These are phyloP conservation scores for Podaxis sp. DNA, from an alignment of 768 basidiomycete genomes.

Conservation along the genomic window DNA sequence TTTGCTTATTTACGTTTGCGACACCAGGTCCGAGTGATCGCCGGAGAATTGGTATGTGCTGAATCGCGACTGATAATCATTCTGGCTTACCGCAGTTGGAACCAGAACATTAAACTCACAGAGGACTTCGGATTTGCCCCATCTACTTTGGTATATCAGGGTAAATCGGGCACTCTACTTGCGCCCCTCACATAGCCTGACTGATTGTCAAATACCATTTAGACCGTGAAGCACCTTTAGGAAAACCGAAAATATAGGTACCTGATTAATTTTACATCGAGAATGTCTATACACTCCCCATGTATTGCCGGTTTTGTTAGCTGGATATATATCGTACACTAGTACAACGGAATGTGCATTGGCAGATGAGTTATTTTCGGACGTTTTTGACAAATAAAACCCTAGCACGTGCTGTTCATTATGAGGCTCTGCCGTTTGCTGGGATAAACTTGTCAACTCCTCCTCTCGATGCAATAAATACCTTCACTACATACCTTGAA, in stretches of 20 bases:
- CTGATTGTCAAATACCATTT: slow-evolving; percentile 12
- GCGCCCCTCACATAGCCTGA: not conserved
- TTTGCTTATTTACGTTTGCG: slow-evolving; percentile 1
- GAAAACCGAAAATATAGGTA: slow-evolving; percentile 45
- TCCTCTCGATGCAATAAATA: slow-evolving; percentile 9
- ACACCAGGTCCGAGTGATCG: slow-evolving; percentile 71
- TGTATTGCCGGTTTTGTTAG: not conserved
- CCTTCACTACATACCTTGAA: slow-evolving; percentile 12
- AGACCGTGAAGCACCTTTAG: slow-evolving; percentile 55
- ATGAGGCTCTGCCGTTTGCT: slow-evolving; percentile 5
- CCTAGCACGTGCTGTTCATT: slow-evolving; percentile 9
- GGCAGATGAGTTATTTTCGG: not conserved
- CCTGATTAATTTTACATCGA: slow-evolving; percentile 31
- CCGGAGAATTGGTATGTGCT: slow-evolving; percentile 68
- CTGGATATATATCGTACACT: not conserved
- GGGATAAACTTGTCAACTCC: slow-evolving; percentile 10
- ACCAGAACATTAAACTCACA: slow-evolving; percentile 59
- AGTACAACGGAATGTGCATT: not conserved
- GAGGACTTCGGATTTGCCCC: slow-evolving; percentile 86
- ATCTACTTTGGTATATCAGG: slow-evolving; percentile 75
- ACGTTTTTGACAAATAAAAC: slow-evolving; percentile 7
- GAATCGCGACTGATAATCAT: slow-evolving; percentile 3
- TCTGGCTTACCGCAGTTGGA: not conserved
- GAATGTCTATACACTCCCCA: not conserved
- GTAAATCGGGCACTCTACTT: slow-evolving; percentile 25